Base-by-base conservation (phyloP, 768 basidiomycete genomes). In the Tremella fuciformis region DNA sequence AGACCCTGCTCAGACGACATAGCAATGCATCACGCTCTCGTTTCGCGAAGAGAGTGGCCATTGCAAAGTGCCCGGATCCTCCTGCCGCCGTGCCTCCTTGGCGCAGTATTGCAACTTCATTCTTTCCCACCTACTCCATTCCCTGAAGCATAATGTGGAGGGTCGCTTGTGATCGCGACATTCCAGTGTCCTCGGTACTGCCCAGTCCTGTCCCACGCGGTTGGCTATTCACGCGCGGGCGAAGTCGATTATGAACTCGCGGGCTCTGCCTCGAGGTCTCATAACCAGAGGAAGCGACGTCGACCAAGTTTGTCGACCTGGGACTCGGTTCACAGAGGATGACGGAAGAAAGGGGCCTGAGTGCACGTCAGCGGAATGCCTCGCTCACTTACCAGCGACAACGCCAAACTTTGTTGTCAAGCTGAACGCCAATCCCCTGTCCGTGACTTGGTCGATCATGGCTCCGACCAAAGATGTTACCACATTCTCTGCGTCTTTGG, bases 401-500 rank as follows among this genome's bases (percentile, higher is more conserved):
- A 63, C 62, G 39, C 59, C 62, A 41, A 63, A 63, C 13, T 39
- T 29, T 83, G 61, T 79, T 76, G 15, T 77, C 73, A 52, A 77
- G 65, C 50, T 80, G 62, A 77, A 56, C 38, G 19, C 61, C 59
- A 18, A 63, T 48, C 44, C 65, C 40, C 65, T 29, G 37, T 60
- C 61, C 4, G 65, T 66, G 11, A 58, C 62, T 6, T 52, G 50
- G 46, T 60, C 60, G 49, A 63, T 66, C 44, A 55, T 60, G n/a
- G 61, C 65, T 6, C 65, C 62, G 13, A 59, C 34, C 13, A 49
- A 55, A n/a, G 81, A 80, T n/a, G n/a, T 6, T 66, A 82, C 83
- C 66, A 82, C 81, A 44, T 82, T 82, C 63, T 84, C 83, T 13
- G 80, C 81, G 63, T 84, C 83, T 70, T 84, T 82, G 49, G 82